Percentiles rank a stretch among this genome's conserved stretches.
phyloP scores from a whole-genome alignment of 345 rosid genomes.

The Sonneratia alba region DNA sequence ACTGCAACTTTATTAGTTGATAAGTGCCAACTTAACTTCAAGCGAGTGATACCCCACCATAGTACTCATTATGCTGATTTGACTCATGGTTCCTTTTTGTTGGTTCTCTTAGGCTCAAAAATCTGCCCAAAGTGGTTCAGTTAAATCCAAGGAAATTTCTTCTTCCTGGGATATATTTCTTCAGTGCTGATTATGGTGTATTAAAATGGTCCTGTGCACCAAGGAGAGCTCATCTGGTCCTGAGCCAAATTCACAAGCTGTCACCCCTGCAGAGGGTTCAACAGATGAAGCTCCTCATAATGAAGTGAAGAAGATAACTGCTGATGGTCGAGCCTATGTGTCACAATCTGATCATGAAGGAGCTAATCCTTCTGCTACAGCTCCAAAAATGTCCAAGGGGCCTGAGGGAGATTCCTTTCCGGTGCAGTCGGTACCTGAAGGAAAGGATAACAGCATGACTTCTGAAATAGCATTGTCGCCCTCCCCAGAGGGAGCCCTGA shows the following conservation, averaged over 20 bases:
- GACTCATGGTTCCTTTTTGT: neutral
- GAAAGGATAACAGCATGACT: neutral
- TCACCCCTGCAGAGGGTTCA: conserved; percentile 19
- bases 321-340: conserved; percentile 14
- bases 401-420: conserved; percentile 5
- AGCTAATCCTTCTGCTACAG: neutral
- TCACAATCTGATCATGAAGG: conserved; percentile 24
- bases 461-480: conserved; percentile 22
- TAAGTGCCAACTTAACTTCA: neutral
- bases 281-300: conserved; percentile 23
- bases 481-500: conserved; percentile 21
- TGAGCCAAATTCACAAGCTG: conserved; percentile 1
- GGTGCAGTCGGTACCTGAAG: conserved; percentile 6
- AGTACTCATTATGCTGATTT: neutral
- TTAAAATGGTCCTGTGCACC: neutral
- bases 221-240: neutral
- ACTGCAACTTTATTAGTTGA: neutral
- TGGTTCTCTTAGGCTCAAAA: neutral
- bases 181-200: neutral
- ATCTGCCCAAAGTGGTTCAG: neutral
- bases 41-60: neutral
- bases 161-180: neutral
- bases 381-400: conserved; percentile 17
- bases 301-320: conserved; percentile 20
- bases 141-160: neutral